phyloP scores from a whole-genome alignment of 345 rosid species.

The Boechera divaricarpa region DNA sequence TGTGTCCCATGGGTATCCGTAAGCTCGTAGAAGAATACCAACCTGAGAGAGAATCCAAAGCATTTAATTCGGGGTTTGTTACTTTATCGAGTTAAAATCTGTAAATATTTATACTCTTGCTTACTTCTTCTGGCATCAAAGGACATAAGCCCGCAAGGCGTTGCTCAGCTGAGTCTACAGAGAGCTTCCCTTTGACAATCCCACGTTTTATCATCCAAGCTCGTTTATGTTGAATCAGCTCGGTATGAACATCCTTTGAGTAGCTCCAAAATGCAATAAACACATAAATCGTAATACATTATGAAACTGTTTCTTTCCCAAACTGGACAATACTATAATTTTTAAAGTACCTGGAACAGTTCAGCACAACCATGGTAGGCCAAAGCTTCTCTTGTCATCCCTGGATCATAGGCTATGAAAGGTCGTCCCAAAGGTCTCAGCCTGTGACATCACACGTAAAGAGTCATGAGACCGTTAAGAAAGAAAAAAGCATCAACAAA shows the following conservation, averaged over 20 bases:
- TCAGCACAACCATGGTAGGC: conserved; percentile 97
- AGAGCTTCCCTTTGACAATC: conserved; percentile 77
- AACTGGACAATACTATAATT: neutral
- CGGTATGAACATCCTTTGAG: conserved; percentile 92
- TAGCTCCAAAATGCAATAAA: conserved; percentile 60
- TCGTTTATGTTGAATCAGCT: conserved; percentile 94
- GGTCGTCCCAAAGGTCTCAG: conserved; percentile 84
- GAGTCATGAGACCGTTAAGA: neutral
- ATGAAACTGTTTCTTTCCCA: neutral
- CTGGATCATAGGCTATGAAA: conserved; percentile 96
- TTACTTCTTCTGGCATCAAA: conserved; percentile 93
- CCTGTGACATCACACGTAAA: conserved; percentile 41
- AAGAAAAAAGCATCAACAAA: neutral
- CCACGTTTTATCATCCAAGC: conserved; percentile 91
- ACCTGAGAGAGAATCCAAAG: conserved; percentile 54
- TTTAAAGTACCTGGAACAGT: conserved; percentile 89
- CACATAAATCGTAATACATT: conserved; percentile 7
- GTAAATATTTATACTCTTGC: neutral
- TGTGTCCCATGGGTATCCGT: conserved; percentile 92
- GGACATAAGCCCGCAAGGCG: conserved; percentile 88
- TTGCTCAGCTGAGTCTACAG: conserved; percentile 63
- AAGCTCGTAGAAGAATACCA: conserved; percentile 93
- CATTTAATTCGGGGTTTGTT: neutral
- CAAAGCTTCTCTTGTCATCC: conserved; percentile 94
- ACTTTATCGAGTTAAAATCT: neutral